Percentiles rank a stretch among this genome's conserved stretches.
Evolutionary conservation across 1,284 basidiomycete genomes (phyloP).

Genomic region (Schizophyllum amplum): DNA sequence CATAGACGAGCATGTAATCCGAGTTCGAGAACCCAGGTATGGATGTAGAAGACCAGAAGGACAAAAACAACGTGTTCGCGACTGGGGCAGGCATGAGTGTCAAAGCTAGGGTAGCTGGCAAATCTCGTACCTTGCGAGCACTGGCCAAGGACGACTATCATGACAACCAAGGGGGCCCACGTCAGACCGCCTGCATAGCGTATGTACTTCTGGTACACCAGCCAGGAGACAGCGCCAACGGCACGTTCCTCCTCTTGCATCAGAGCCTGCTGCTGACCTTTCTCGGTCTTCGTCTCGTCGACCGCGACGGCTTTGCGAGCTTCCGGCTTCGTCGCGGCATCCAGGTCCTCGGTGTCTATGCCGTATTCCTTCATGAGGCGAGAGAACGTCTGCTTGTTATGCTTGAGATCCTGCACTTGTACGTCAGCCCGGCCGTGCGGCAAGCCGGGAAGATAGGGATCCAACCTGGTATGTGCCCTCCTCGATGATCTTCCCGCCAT

Average conservation of each 20-base stretch:
- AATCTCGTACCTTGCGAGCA: slow-evolving; percentile 27
- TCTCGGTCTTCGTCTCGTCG: slow-evolving; percentile 19
- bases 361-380: slow-evolving; percentile 58
- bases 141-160: slow-evolving; percentile 29
- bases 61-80: slow-evolving; percentile 36
- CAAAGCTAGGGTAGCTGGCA: neutral
- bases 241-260: slow-evolving; percentile 52
- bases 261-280: slow-evolving; percentile 20
- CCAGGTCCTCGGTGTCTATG: too few relatives aligned
- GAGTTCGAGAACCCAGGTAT: slow-evolving; percentile 43
- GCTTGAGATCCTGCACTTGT: slow-evolving; percentile 42
- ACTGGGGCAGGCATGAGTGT: slow-evolving; percentile 21
- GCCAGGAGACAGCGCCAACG: slow-evolving; percentile 41
- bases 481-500: slow-evolving; percentile 60
- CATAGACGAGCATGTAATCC: slow-evolving; percentile 67
- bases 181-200: slow-evolving; percentile 39
- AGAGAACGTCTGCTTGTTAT: slow-evolving; percentile 43
- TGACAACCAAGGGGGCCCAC: slow-evolving; percentile 37
- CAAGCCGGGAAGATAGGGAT: slow-evolving; percentile 44
- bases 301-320: slow-evolving; percentile 19
- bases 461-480: slow-evolving; percentile 51
- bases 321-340: slow-evolving; percentile 9
- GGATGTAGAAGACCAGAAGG: slow-evolving; percentile 38
- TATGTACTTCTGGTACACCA: slow-evolving; percentile 48
- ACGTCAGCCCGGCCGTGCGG: slow-evolving; percentile 57